Evolutionary conservation across 345 rosid species (phyloP).

Genomic region (Heritiera littoralis): DNA sequence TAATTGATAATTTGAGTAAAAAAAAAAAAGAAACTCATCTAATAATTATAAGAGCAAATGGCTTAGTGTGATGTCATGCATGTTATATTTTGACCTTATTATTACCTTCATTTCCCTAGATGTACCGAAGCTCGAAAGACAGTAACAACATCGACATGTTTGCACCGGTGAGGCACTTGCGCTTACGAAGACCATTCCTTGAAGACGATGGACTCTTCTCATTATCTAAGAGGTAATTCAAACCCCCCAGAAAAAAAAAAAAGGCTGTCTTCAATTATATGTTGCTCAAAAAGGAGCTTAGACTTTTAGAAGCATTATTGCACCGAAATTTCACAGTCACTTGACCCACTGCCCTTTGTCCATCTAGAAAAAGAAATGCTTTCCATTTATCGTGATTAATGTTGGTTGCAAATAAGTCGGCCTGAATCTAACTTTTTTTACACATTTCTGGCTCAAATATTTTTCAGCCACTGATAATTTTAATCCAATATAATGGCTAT

Average conservation of each 20-base stretch:
- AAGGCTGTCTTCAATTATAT: background rate
- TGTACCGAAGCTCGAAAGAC: constrained; percentile 22
- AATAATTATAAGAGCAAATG: too few species aligned
- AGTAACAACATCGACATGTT: background rate
- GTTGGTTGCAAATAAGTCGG: background rate
- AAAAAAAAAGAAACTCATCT: too few species aligned
- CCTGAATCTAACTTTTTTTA: background rate
- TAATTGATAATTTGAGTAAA: too few species aligned
- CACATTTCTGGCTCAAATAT: background rate
- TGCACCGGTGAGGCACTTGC: constrained; percentile 9
- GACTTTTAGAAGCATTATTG: background rate
- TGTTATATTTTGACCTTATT: background rate
- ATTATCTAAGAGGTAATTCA: constrained; percentile 13
- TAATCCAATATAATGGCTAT: background rate
- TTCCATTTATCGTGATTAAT: background rate
- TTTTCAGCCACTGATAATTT: background rate
- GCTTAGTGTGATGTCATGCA: background rate
- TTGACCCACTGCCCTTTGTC: background rate
- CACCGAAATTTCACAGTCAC: background rate
- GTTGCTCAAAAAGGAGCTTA: background rate
- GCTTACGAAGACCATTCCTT: background rate
- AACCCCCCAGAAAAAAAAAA: too few species aligned
- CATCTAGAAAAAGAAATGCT: background rate
- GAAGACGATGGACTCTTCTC: background rate
- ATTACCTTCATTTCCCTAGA: background rate